Conservation (phyloP, 331 rosid genomes). For the Pyracantha coccinea region DNA sequence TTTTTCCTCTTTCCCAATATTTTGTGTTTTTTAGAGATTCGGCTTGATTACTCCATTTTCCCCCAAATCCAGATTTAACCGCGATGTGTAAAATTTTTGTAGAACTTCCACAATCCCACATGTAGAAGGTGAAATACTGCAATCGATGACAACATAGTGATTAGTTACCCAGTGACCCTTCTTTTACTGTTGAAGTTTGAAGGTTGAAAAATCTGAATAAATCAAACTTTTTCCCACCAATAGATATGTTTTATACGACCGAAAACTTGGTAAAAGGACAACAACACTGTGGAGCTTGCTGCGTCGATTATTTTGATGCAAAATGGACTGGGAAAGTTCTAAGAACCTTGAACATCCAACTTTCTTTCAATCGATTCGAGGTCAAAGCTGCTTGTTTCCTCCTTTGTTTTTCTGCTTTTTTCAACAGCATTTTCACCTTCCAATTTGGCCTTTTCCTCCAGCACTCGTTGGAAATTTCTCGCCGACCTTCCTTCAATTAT, state of each 20-base stretch:
- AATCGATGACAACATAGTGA: no score
- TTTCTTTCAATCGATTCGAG: background rate
- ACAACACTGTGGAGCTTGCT: background rate
- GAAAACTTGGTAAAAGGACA: background rate
- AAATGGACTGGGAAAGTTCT: background rate
- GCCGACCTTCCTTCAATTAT: background rate
- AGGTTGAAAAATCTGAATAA: no score
- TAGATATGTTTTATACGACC: no score
- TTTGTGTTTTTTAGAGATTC: background rate
- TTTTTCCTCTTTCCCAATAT: background rate
- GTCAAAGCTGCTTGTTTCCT: slow-evolving; percentile 4
- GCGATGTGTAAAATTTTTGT: background rate
- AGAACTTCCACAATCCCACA: background rate
- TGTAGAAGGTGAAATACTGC: no score
- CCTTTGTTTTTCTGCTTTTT: slow-evolving; percentile 14
- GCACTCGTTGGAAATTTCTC: slow-evolving; percentile 8
- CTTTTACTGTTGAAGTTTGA: no score
- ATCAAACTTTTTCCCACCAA: no score
- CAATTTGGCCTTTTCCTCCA: slow-evolving; percentile 16
- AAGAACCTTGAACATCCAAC: slow-evolving; percentile 8
- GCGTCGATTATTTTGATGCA: background rate
- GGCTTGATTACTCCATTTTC: background rate
- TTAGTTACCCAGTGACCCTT: no score
- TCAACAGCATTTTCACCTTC: slow-evolving; percentile 12
- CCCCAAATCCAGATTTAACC: background rate